Evolutionary conservation across 108 stramenopile genomes (phyloP).

Genomic region (Parietichytrium sp.): DNA sequence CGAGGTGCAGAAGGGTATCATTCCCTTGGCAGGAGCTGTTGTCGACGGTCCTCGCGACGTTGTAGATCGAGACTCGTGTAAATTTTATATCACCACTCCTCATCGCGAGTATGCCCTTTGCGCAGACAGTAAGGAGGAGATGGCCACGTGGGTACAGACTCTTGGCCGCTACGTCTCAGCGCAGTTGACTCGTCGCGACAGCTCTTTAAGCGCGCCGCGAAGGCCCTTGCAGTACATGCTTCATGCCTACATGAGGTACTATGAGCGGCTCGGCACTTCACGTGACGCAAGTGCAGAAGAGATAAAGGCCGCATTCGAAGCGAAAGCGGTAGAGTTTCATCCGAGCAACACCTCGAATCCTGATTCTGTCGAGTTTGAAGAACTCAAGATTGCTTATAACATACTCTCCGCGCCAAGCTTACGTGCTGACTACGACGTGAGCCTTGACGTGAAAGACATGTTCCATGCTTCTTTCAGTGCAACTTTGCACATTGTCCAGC

Average conservation of each 20-base stretch:
- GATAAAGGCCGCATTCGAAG: neutral
- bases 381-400: neutral
- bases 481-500: neutral
- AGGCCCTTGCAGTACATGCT: neutral
- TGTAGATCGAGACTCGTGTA: neutral
- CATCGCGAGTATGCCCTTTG: neutral
- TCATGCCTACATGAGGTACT: neutral
- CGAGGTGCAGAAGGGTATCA: neutral
- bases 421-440: constrained; percentile 8
- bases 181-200: neutral
- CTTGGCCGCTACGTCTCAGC: neutral
- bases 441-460: neutral
- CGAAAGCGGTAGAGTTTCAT: constrained; percentile 7
- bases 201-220: neutral
- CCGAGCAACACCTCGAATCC: neutral
- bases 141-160: constrained; percentile 25
- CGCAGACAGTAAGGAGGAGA: neutral
- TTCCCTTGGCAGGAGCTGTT: neutral
- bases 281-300: neutral
- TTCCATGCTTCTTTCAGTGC: constrained; percentile 11
- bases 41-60: neutral
- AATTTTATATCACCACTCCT: neutral
- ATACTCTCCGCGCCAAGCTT: constrained; percentile 11
- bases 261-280: neutral
- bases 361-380: neutral